These are phyloP conservation scores for Loxodes magnus DNA, from an alignment of 73 alveolate species.

Conservation along the genomic window DNA sequence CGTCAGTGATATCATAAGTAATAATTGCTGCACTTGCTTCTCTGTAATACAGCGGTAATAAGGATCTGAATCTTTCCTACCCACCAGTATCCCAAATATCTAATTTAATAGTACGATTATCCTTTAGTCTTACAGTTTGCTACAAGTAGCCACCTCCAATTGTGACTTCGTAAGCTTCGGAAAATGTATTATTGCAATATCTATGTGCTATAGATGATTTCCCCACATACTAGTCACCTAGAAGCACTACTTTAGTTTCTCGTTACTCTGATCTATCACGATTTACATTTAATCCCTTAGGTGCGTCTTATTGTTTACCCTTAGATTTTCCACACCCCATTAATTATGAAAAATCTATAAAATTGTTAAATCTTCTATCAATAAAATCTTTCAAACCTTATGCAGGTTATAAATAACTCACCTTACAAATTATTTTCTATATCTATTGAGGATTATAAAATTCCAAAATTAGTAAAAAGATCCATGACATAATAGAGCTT, in stretches of 20 bases:
- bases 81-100: slow-evolving; percentile 87
- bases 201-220: slow-evolving; percentile 34
- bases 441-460: no score
- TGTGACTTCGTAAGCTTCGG: slow-evolving; percentile 38
- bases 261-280: no score
- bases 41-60: slow-evolving; percentile 53
- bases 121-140: slow-evolving; percentile 16
- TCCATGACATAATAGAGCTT: no score
- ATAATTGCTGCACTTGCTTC: slow-evolving; percentile 75
- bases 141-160: slow-evolving; percentile 48
- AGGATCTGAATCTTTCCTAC: slow-evolving; percentile 53
- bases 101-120: slow-evolving; percentile 20
- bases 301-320: no score
- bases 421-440: no score
- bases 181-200: slow-evolving; percentile 20
- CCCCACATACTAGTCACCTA: slow-evolving; percentile 61
- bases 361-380: no score
- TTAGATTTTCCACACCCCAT: no score
- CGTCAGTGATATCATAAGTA: slow-evolving; percentile 56
- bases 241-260: slow-evolving; percentile 44
- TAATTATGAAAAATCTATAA: no score
- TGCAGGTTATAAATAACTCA: no score
- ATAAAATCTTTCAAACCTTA: no score
- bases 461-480: no score
- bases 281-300: no score